Evolutionary conservation across 148 eudicot species (phyloP).

Genomic region (Silene latifolia): DNA sequence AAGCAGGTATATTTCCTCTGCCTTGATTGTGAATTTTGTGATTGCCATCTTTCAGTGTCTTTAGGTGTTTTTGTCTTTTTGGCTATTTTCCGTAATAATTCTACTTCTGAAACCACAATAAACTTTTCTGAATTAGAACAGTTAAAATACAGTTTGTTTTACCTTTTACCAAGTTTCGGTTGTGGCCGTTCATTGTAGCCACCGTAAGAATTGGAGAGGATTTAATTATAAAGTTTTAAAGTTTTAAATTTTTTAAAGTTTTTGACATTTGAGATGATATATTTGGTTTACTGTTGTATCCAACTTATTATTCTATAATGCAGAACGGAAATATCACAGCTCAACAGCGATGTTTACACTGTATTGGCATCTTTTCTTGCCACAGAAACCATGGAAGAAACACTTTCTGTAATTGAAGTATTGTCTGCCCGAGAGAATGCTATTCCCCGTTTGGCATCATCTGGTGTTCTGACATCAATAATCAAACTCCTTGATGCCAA

Average conservation of each 20-base stretch:
- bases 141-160: no score
- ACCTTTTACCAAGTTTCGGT: no score
- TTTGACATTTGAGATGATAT: background rate
- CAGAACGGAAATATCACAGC: constrained; percentile 37
- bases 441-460: constrained; percentile 36
- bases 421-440: constrained; percentile 32
- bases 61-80: background rate
- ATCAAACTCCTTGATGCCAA: constrained; percentile 42
- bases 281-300: background rate
- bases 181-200: no score
- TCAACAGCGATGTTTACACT: constrained; percentile 44
- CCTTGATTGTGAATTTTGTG: background rate
- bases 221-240: no score
- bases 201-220: no score
- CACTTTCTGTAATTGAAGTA: constrained; percentile 52
- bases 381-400: constrained; percentile 44
- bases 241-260: background rate
- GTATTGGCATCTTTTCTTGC: constrained; percentile 54
- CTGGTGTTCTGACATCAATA: constrained; percentile 43
- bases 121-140: background rate
- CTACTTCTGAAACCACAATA: background rate
- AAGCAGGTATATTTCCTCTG: constrained; percentile 44
- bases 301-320: constrained; percentile 14
- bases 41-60: no score
- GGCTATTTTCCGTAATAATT: background rate